A percentile compares a stretch with the other conserved stretches of the same genome.
Conservation (phyloP, 257 asterid genomes). For the Thymus quinquecostatus region DNA sequence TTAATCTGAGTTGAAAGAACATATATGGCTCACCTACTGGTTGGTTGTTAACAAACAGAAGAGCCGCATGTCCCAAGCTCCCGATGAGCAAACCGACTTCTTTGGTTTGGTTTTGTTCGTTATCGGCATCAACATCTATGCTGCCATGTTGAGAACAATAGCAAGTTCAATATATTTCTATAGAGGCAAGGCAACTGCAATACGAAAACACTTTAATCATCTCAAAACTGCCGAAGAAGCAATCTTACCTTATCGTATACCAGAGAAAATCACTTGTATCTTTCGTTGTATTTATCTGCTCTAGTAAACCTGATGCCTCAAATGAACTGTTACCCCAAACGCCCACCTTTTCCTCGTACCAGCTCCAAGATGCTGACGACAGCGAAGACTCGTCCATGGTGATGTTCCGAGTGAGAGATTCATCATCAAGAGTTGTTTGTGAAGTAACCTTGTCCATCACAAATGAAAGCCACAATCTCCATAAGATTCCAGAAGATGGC, state of each 20-base stretch:
- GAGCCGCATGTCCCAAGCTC: constrained; percentile 87
- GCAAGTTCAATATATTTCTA: constrained; percentile 1
- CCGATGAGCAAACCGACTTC: constrained; percentile 48
- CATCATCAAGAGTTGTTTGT: constrained; percentile 47
- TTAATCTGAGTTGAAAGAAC: constrained; percentile 10
- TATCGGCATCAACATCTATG: constrained; percentile 45
- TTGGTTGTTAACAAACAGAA: constrained; percentile 68
- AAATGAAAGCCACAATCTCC: not conserved
- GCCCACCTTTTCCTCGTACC: constrained; percentile 71
- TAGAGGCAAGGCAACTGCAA: not conserved
- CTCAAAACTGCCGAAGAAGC: constrained; percentile 4
- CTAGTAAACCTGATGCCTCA: constrained; percentile 51
- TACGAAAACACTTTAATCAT: not conserved
- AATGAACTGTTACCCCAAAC: constrained; percentile 53
- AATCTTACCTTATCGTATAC: constrained; percentile 65
- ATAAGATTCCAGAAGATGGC: constrained; percentile 22
- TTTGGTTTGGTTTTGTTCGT: constrained; percentile 36
- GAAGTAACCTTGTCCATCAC: constrained; percentile 52
- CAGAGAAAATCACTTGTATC: constrained; percentile 76
- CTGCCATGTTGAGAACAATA: constrained; percentile 41
- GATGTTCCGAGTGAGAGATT: constrained; percentile 34
- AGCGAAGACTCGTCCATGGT: constrained; percentile 39
- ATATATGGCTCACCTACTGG: constrained; percentile 50
- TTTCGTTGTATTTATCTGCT: constrained; percentile 86
- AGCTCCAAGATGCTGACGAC: constrained; percentile 62